These are phyloP conservation scores for Aspergillus brasiliensis DNA, from an alignment of 2,329 filamentous ascomycete species.

Conservation along the genomic window DNA sequence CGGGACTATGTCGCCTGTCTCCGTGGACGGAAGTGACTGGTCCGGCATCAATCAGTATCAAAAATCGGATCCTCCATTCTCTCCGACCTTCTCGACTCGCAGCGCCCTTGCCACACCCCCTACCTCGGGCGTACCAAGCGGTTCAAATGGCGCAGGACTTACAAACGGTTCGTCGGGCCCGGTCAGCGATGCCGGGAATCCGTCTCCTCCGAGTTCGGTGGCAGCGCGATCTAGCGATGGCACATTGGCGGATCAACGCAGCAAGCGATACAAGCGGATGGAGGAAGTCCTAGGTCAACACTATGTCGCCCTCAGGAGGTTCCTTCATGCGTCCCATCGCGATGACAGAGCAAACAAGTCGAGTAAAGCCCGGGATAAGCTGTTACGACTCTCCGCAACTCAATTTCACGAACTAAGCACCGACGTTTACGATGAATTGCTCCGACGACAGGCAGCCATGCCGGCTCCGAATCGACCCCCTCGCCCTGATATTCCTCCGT, in stretches of 20 bases:
- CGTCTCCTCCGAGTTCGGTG: slow-evolving; percentile 87
- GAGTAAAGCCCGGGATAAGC: slow-evolving; percentile 91
- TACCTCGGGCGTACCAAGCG: slow-evolving; percentile 62
- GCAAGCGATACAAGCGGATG: slow-evolving; percentile 58
- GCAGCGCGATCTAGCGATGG: slow-evolving; percentile 75
- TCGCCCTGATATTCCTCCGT: slow-evolving; percentile 61
- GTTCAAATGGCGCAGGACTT: slow-evolving; percentile 54
- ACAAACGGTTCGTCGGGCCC: slow-evolving; percentile 28
- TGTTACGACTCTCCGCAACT: slow-evolving; percentile 82
- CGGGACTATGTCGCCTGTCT: slow-evolving; percentile 79
- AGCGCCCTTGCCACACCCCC: slow-evolving; percentile 66
- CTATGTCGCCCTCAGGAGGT: slow-evolving; percentile 76
- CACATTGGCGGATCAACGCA: slow-evolving; percentile 65
- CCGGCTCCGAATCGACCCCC: slow-evolving; percentile 46
- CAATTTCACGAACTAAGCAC: slow-evolving; percentile 98
- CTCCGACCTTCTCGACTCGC: slow-evolving; percentile 53
- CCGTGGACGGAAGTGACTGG: slow-evolving; percentile 81
- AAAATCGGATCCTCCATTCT: slow-evolving; percentile 43
- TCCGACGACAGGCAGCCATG: slow-evolving; percentile 75
- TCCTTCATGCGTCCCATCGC: slow-evolving; percentile 68
- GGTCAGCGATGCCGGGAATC: slow-evolving; percentile 47
- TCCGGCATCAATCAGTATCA: slow-evolving; percentile 70
- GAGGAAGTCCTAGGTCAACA: slow-evolving; percentile 78
- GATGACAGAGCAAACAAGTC: slow-evolving; percentile 76
- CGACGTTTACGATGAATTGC: slow-evolving; percentile 93